phyloP scores from a whole-genome alignment of 352 stramenopile species.

The Globisporangium acanthophoron region DNA sequence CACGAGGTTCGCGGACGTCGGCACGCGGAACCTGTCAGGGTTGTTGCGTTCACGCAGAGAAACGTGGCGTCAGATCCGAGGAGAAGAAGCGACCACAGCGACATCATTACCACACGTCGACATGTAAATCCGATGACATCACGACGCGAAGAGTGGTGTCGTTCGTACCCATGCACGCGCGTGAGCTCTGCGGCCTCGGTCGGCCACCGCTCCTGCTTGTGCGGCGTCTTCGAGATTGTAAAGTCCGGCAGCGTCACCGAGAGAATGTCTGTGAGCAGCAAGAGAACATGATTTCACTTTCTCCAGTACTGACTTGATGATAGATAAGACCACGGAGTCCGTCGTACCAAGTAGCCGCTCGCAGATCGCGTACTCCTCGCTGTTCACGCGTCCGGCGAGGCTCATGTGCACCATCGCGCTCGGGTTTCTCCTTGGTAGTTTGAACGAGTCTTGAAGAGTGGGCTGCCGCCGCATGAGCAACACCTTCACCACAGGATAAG shows the following conservation, averaged over 20 bases:
- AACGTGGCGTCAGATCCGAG: neutral
- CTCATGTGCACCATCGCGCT: neutral
- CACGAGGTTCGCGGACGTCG: conserved; percentile 32
- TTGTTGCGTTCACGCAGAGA: neutral
- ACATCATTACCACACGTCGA: neutral
- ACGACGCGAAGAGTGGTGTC: too few relatives aligned
- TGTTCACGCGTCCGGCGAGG: conserved; percentile 58
- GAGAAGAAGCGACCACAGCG: neutral
- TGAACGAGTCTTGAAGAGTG: neutral
- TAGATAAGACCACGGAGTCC: neutral
- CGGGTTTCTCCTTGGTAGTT: neutral
- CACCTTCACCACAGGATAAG: neutral
- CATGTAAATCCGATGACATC: neutral
- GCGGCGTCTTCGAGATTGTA: conserved; percentile 43
- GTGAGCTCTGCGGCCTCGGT: conserved; percentile 37
- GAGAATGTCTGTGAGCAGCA: conserved; percentile 40
- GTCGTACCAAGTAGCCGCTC: conserved; percentile 56
- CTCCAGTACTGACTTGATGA: neutral
- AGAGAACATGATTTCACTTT: neutral
- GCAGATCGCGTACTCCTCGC: conserved; percentile 69
- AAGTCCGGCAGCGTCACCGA: conserved; percentile 45
- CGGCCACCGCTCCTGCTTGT: conserved; percentile 37
- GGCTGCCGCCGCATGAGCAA: neutral
- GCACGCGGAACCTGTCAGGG: conserved; percentile 23
- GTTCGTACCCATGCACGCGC: conserved; percentile 38